Percentiles rank a stretch among this genome's conserved stretches.
These are phyloP conservation scores for Candida yuanshanica DNA, from an alignment of 805 yeast species.

Conservation along the genomic window DNA sequence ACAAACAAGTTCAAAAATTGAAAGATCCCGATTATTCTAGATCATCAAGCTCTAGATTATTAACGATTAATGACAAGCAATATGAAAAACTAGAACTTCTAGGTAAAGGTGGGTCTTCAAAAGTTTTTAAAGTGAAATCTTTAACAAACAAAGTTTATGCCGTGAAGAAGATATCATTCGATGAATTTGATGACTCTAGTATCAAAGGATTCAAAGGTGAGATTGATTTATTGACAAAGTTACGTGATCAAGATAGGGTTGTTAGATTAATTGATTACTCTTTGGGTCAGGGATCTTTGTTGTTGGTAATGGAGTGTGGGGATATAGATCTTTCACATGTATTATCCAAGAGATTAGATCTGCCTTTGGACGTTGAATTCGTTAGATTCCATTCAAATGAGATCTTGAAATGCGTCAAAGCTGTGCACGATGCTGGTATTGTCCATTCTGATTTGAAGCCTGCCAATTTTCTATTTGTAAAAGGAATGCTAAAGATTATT, in stretches of 20 bases:
- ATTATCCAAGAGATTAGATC: constrained; percentile 46
- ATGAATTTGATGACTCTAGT: constrained; percentile 72
- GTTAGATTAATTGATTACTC: constrained; percentile 73
- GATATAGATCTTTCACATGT: constrained; percentile 86
- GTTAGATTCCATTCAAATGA: constrained; percentile 76
- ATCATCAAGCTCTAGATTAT: constrained; percentile 17
- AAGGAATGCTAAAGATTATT: constrained; percentile 79
- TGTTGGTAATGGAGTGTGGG: constrained; percentile 91
- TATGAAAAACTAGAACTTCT: constrained; percentile 73
- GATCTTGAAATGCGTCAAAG: constrained; percentile 72
- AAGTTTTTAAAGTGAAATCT: constrained; percentile 73
- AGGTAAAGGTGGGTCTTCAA: constrained; percentile 91
- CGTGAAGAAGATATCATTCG: constrained; percentile 73
- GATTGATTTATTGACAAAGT: constrained; percentile 61
- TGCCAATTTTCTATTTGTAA: constrained; percentile 71
- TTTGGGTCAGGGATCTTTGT: constrained; percentile 56
- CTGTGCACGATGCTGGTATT: constrained; percentile 82
- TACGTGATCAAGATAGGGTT: constrained; percentile 62
- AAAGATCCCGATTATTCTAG: constrained; percentile 19
- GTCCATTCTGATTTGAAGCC: constrained; percentile 79
- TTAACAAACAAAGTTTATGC: constrained; percentile 62
- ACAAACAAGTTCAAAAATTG: constrained; percentile 18
- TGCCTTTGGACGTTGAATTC: constrained; percentile 63
- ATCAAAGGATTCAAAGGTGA: constrained; percentile 84
- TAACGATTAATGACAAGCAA: constrained; percentile 49